Base-by-base conservation (phyloP, 768 basidiomycete genomes). In the Tulasnella sp. region DNA sequence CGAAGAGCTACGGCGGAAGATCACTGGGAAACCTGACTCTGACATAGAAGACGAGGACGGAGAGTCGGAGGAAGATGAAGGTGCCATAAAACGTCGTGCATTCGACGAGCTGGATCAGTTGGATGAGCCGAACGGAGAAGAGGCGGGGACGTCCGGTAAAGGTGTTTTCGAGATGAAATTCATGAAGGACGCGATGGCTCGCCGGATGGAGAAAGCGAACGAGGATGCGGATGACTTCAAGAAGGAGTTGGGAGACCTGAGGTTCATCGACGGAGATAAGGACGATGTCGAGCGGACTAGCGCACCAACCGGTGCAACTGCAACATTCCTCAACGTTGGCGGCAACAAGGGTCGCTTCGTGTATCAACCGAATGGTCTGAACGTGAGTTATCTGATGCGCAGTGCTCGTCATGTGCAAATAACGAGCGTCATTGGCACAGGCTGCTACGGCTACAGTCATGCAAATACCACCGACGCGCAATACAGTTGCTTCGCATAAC, bases 81-180 rank as follows among this genome's bases (percentile, higher is more conserved):
- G 74, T 11, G 71, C 70, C 24, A 82, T 91, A 67, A 84, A 82
- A 67, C 75, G 75, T 10, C 69, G 70, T 7, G 90, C 88, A 1
- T 91, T 92, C 64, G 83, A 94, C 42, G 89, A 94, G 72, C 75
- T 95, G 23, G 74, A 75, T 21, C 66, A 69, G 30, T 65, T 88
- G 45, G 76, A 80, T 21, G 68, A 68, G 9, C 72, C 75, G 32
- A 76, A 68, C 15, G 61, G 67, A 17, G 65, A 70, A 9, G 70
- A 70, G 11, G 65, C 58, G 5, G 47, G 56, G 26, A 73, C 69
- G 21, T 72, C 73, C 67, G 80, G 79, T 65, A 72, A 75, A 51
- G 81, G 87, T 62, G 78, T 97, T 9, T 87, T 96, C 69, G 79
- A 82, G 64, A 97, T 98, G 96, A 97, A 96, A 73, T 99, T 98